Base-by-base conservation (phyloP, 495 filamentous ascomycete species). In the Annulohypoxylon bovei region DNA sequence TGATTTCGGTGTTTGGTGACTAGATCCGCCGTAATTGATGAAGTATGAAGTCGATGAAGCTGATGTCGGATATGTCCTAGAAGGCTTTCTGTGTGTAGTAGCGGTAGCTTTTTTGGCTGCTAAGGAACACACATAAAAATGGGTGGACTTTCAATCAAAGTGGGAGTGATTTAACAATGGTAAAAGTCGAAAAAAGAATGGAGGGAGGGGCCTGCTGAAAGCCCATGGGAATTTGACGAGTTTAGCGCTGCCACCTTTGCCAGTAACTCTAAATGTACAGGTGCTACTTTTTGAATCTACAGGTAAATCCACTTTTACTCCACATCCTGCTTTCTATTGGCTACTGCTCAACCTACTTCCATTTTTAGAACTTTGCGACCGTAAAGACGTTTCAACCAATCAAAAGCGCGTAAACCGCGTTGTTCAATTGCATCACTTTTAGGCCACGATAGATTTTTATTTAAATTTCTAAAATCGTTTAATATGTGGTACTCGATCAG, bases 181-280 rank as follows among this genome's bases (percentile, higher is more conserved):
- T 63, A 40, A 65, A 68, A 44, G 53, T 47, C 47, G 49, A 28
- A 42, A 64, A 67, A 65, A 52, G 56, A 73, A 73, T 50, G 40
- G 56, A 72, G 56, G 23, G 64, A 57, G 61, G 70, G 65, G 61
- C 52, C 35, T 64, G 54, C 32, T 60, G 61, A 66, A 71, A 60
- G 56, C 39, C 16, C 47, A 53, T 52, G 64, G 59, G 65, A 72
- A 54, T 69, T 73, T 73, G 70, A 69, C 70, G 66, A 66, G 62
- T 33, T 69, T 73, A 73, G 70, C 70, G 70, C 70, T 65, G 60
- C 65, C 54, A 60, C 63, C 59, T 67, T 55, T 54, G n/a, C n/a
- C n/a, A n/a, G n/a, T n/a, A n/a, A n/a, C n/a, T n/a, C n/a, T n/a
- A n/a, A n/a, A n/a, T n/a, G n/a, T n/a, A n/a, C n/a, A n/a, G n/a